These are phyloP conservation scores for Alternaria angustiovoidea DNA, from an alignment of 2,329 filamentous ascomycete species.

Conservation along the genomic window DNA sequence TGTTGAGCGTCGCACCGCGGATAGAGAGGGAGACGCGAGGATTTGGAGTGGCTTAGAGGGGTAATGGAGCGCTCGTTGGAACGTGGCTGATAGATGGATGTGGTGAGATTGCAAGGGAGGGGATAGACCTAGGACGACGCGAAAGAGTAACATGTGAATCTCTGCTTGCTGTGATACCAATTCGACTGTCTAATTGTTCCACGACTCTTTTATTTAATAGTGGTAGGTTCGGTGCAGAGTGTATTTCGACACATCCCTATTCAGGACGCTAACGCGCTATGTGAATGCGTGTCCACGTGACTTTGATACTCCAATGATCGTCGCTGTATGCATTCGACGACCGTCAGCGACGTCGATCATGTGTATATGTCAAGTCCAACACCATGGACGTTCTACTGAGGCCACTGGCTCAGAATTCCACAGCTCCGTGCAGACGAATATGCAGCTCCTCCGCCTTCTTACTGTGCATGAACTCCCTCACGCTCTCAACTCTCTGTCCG, in stretches of 20 bases:
- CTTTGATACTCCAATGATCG: neutral
- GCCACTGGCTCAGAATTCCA: constrained; percentile 34
- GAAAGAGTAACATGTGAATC: neutral
- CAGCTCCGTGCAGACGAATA: constrained; percentile 47
- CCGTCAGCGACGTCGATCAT: neutral
- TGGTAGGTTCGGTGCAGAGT: neutral
- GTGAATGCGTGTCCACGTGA: neutral
- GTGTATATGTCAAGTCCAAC: neutral
- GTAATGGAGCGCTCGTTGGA: neutral
- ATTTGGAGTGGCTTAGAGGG: neutral
- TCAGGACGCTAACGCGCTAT: neutral
- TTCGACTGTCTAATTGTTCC: neutral
- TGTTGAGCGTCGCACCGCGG: neutral
- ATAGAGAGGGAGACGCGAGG: neutral
- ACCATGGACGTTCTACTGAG: neutral
- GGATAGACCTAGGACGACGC: neutral
- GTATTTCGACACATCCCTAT: neutral
- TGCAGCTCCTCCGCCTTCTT: constrained; percentile 45
- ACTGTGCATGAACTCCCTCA: constrained; percentile 56
- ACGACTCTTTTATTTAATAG: neutral
- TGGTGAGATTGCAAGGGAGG: neutral
- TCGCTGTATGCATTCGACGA: neutral
- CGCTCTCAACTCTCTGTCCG: constrained; percentile 34
- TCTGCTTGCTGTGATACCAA: neutral
- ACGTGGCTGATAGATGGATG: neutral